phyloP scores from a whole-genome alignment of 176 grass and related monocot species.

The Chrysopogon serrulatus region DNA sequence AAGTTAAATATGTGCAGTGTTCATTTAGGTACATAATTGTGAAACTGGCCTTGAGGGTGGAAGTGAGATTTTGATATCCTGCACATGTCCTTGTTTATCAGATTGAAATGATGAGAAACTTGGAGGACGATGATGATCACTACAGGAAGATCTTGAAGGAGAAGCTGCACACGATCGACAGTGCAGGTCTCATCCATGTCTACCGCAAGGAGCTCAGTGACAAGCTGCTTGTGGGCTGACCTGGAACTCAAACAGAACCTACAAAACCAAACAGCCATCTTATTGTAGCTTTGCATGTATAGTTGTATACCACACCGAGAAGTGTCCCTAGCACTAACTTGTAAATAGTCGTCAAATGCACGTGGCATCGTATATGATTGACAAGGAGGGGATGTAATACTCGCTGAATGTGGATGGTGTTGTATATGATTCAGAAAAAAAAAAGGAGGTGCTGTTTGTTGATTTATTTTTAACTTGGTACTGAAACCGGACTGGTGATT shows the following conservation, averaged over 20 bases:
- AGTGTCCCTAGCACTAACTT: too few relatives aligned
- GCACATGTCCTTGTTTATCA: constrained; percentile 7
- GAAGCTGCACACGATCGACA: constrained; percentile 72
- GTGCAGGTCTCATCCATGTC: constrained; percentile 75
- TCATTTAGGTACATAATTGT: not conserved
- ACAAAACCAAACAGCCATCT: not conserved
- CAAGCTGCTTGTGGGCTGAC: constrained; percentile 49
- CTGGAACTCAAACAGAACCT: not conserved
- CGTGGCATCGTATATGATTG: not conserved
- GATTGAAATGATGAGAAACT: constrained; percentile 77
- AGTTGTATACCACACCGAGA: too few relatives aligned
- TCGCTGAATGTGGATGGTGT: not conserved
- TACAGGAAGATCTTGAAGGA: constrained; percentile 76
- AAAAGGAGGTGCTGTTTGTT: not conserved
- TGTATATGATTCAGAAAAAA: not conserved
- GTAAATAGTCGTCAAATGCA: constrained; percentile 24
- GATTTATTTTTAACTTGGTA: not conserved
- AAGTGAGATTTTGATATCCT: not conserved
- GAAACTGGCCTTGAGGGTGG: not conserved
- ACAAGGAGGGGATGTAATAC: not conserved
- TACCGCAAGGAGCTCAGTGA: constrained; percentile 80
- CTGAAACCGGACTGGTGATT: not conserved
- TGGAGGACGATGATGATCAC: constrained; percentile 77
- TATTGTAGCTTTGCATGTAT: too few relatives aligned
- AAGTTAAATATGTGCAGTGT: not conserved